A percentile compares a stretch with the other conserved stretches of the same genome.
Evolutionary conservation across 2,329 filamentous ascomycete species (phyloP).

Genomic region (Lizonia empirigonia): DNA sequence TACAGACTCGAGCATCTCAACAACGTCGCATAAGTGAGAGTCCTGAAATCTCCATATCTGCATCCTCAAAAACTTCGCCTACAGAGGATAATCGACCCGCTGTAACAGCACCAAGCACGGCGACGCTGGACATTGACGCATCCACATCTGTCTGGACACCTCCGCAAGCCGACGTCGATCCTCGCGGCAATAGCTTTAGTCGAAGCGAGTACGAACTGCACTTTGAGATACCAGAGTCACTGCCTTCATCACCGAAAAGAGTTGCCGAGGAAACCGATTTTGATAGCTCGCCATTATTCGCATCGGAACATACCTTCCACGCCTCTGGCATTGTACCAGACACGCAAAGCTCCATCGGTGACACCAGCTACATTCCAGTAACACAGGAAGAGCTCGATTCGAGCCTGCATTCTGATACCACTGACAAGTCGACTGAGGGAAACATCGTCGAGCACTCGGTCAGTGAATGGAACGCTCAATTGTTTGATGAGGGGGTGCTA

Average conservation of each 20-base stretch:
- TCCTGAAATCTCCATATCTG: neutral
- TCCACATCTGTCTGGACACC: neutral
- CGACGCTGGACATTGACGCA: neutral
- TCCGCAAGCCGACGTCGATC: conserved; percentile 1
- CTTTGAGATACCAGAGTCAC: conserved; percentile 12
- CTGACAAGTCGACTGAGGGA: conserved; percentile 11
- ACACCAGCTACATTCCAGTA: conserved; percentile 29
- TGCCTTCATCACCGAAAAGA: neutral
- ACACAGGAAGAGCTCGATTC: conserved; percentile 28
- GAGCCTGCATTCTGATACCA: neutral
- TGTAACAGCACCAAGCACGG: neutral
- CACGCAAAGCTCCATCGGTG: conserved; percentile 33
- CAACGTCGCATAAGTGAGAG: neutral
- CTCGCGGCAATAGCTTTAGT: conserved; percentile 4
- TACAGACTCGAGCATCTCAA: neutral
- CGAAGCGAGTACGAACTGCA: neutral
- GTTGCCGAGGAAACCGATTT: conserved; percentile 18
- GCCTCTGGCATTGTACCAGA: conserved; percentile 34
- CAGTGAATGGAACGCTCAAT: neutral
- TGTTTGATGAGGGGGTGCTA: neutral
- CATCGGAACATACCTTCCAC: conserved; percentile 16
- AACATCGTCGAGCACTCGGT: conserved; percentile 19
- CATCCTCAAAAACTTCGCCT: neutral
- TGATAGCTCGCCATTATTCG: conserved; percentile 26
- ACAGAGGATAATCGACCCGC: neutral